A percentile compares a stretch with the other conserved stretches of the same genome.
phyloP scores from a whole-genome alignment of 768 basidiomycete species.

The Termitomyces sp. region DNA sequence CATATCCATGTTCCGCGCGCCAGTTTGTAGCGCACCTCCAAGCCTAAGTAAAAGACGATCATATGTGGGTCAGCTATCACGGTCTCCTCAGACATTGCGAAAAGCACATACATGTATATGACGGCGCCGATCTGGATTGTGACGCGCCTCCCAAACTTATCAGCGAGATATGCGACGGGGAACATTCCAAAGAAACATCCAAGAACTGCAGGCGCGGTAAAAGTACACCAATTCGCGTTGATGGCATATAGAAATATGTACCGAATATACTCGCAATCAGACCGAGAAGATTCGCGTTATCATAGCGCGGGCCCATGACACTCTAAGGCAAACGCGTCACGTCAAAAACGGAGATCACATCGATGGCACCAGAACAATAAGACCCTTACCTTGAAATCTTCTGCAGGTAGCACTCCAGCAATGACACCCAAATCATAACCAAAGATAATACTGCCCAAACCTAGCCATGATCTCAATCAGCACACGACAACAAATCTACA shows the following conservation, averaged over 20 bases:
- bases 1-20: slow-evolving; percentile 41
- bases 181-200: slow-evolving; percentile 45
- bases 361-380: background rate
- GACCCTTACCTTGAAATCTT: slow-evolving; percentile 31
- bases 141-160: slow-evolving; percentile 33
- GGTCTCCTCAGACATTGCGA: background rate
- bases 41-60: slow-evolving; percentile 22
- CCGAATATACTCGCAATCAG: slow-evolving; percentile 41
- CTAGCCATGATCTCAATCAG: slow-evolving; percentile 16
- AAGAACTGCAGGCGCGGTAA: slow-evolving; percentile 24
- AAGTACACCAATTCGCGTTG: background rate
- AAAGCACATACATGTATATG: slow-evolving; percentile 32
- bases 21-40: slow-evolving; percentile 45
- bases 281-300: slow-evolving; percentile 34
- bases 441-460: slow-evolving; percentile 43
- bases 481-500: background rate
- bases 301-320: slow-evolving; percentile 32
- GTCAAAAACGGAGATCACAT: background rate
- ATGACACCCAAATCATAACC: slow-evolving; percentile 53
- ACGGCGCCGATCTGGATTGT: slow-evolving; percentile 39
- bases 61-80: background rate
- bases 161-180: slow-evolving; percentile 38
- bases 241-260: slow-evolving; percentile 13
- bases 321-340: background rate
- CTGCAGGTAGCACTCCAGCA: slow-evolving; percentile 39